Conservation (phyloP, 495 filamentous ascomycete species). For the Trichoderma orchidacearum region DNA sequence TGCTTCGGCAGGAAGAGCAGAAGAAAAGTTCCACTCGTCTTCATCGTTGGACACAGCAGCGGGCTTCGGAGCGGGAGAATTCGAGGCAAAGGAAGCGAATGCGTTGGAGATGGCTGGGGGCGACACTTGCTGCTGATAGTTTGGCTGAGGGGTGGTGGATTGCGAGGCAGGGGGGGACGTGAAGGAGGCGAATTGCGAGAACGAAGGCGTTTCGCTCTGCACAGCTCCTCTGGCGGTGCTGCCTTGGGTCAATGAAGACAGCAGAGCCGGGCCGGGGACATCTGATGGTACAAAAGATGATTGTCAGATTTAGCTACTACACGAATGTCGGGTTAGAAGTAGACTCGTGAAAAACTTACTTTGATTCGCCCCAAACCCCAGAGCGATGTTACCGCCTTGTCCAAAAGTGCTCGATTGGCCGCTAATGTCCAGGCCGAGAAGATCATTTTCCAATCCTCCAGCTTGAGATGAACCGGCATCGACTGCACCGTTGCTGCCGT, state of each 20-base stretch:
- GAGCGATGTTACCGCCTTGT: constrained; percentile 69
- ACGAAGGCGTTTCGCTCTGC: constrained; percentile 27
- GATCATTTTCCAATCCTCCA: constrained; percentile 35
- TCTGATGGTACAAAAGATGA: constrained; percentile 19
- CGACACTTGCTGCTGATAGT: constrained; percentile 21
- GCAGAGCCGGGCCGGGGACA: constrained; percentile 47
- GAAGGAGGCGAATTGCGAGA: constrained; percentile 49
- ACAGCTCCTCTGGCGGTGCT: constrained; percentile 33
- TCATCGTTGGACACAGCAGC: constrained; percentile 38
- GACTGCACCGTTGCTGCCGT: constrained; percentile 15
- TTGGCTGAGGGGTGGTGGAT: constrained; percentile 34
- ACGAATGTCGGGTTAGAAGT: not conserved
- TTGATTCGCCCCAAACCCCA: constrained; percentile 62
- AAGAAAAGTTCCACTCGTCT: constrained; percentile 92
- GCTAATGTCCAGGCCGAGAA: constrained; percentile 34
- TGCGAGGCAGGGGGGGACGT: constrained; percentile 27
- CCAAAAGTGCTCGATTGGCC: constrained; percentile 39
- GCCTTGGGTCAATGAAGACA: constrained; percentile 48
- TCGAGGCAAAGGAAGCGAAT: constrained; percentile 55
- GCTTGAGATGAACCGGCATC: constrained; percentile 4
- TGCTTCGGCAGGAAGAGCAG: constrained; percentile 60
- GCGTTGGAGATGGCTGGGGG: constrained; percentile 39
- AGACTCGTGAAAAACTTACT: constrained; percentile 25
- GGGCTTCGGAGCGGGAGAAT: constrained; percentile 12
- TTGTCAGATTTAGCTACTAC: not conserved